Evolutionary conservation across 768 basidiomycete species (phyloP).

Genomic region (Pleurotus salmoneostramineus): DNA sequence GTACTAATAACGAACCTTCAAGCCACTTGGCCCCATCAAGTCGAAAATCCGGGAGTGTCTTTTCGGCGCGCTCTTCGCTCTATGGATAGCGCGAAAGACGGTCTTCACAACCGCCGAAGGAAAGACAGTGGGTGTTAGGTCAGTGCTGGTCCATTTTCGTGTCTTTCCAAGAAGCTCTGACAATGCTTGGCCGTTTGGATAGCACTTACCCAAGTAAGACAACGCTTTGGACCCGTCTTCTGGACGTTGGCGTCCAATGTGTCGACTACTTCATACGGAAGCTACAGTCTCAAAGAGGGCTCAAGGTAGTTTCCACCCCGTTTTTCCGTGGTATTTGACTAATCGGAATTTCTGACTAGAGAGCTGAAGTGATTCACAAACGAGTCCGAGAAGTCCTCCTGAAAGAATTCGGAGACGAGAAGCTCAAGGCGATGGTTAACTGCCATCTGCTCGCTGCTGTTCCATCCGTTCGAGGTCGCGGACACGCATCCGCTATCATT

Average conservation of each 20-base stretch:
- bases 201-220: not conserved
- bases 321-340: not conserved
- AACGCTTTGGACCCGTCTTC: not conserved
- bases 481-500: not conserved
- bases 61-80: not conserved
- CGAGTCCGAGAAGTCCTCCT: not conserved
- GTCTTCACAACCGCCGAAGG: slow-evolving; percentile 1
- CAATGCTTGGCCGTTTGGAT: not conserved
- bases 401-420: slow-evolving; percentile 1
- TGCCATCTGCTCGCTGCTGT: not conserved
- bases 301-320: not conserved
- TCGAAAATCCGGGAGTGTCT: slow-evolving; percentile 1
- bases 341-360: not conserved
- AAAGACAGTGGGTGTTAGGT: not conserved
- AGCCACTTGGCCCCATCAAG: not conserved
- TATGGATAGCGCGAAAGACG: slow-evolving; percentile 5
- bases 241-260: not conserved
- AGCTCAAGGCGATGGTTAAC: slow-evolving; percentile 1
- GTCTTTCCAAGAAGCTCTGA: not conserved
- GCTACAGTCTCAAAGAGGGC: too few relatives aligned
- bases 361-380: not conserved
- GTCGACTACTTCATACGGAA: not conserved
- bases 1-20: not conserved
- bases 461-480: not conserved
- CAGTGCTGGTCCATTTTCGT: not conserved